Percentiles rank a stretch among this genome's conserved stretches.
Evolutionary conservation across 495 filamentous ascomycete genomes (phyloP).

Genomic region (Neurospora pannonica): DNA sequence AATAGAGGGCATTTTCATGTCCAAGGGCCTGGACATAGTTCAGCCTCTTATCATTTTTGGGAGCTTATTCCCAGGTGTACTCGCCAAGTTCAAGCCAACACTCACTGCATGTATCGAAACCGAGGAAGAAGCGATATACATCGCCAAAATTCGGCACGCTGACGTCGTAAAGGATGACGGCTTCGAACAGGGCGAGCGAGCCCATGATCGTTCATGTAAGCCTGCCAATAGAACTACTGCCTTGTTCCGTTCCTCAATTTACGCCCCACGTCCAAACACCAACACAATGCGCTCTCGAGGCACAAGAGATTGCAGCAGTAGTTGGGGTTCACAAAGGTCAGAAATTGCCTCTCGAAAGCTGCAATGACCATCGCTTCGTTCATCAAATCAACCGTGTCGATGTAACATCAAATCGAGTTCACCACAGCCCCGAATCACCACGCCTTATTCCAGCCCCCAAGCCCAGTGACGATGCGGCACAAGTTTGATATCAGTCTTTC

Average conservation of each 20-base stretch:
- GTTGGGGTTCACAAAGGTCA: not conserved
- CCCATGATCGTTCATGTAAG: too few relatives aligned
- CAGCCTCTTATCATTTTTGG: too few relatives aligned
- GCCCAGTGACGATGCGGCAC: not conserved
- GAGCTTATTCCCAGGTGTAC: too few relatives aligned
- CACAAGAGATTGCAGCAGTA: not conserved
- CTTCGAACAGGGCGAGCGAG: not conserved
- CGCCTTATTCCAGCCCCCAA: not conserved
- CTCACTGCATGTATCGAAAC: too few relatives aligned
- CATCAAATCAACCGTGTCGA: not conserved
- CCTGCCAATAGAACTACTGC: not conserved
- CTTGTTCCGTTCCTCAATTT: not conserved
- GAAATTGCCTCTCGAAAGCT: not conserved
- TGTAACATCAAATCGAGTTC: not conserved
- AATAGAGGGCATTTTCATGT: too few relatives aligned
- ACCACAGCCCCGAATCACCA: not conserved
- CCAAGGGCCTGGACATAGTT: too few relatives aligned
- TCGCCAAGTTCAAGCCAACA: too few relatives aligned
- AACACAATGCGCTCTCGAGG: not conserved
- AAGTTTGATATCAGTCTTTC: not conserved
- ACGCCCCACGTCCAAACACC: not conserved
- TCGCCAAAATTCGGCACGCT: not conserved
- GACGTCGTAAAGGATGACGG: not conserved
- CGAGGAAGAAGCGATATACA: too few relatives aligned
- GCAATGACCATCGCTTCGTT: not conserved